These are phyloP conservation scores for Fusarium sp. DNA, from an alignment of 2,329 filamentous ascomycete genomes.

Conservation along the genomic window DNA sequence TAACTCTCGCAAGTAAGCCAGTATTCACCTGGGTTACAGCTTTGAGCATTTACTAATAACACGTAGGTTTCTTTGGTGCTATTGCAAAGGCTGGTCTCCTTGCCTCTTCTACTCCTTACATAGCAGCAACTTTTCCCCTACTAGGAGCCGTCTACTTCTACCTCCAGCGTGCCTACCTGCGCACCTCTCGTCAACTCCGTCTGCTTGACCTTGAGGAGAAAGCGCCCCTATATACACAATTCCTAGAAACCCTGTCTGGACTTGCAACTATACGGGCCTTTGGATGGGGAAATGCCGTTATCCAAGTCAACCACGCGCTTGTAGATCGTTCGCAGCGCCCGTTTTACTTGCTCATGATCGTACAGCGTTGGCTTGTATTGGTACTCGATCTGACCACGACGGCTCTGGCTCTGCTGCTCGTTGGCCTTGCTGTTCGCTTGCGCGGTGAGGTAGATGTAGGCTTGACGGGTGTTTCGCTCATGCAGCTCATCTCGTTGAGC, in stretches of 20 bases:
- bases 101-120: conserved; percentile 47
- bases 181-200: conserved; percentile 61
- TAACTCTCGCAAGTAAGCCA: conserved; percentile 55
- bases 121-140: conserved; percentile 61
- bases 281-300: conserved; percentile 60
- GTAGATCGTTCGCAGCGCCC: conserved; percentile 70
- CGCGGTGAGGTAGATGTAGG: conserved; percentile 50
- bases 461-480: conserved; percentile 53
- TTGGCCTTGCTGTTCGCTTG: conserved; percentile 61
- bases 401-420: conserved; percentile 62
- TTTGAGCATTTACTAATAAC: conserved; percentile 5
- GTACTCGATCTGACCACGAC: conserved; percentile 66
- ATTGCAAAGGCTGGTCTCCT: conserved; percentile 49
- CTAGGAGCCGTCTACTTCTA: conserved; percentile 59
- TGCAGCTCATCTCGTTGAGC: conserved; percentile 54
- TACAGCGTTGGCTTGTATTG: conserved; percentile 71
- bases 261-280: conserved; percentile 69
- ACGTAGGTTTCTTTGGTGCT: conserved; percentile 54
- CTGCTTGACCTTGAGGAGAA: conserved; percentile 61
- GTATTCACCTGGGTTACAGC: not conserved
- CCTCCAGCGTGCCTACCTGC: conserved; percentile 60
- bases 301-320: conserved; percentile 61
- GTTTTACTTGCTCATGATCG: conserved; percentile 69
- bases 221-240: conserved; percentile 57
- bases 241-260: conserved; percentile 64